Evolutionary conservation across 1,139 yeast genomes (phyloP), one percentile per base, ranked within the genome.

Genomic region (Candida gigantensis): DNA sequence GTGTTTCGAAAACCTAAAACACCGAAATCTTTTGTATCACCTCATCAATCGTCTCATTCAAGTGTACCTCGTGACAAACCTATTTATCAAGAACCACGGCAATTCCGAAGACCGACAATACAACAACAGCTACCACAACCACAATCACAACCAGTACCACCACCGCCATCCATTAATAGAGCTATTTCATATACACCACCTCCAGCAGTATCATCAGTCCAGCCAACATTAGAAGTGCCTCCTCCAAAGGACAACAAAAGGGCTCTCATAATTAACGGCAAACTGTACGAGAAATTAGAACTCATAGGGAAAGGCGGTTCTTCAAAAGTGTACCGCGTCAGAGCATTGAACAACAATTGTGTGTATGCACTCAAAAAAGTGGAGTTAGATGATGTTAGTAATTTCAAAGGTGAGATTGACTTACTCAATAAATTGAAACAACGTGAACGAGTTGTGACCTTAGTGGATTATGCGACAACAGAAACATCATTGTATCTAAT

Each of bases 221-320:
- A 19, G 12, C 12, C 45, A 10, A 15, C 23, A 18, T n/a, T 45
- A 9, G 44, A 45, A 13, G 55, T 50, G 16, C 16, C 16, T 46
- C 28, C 12, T 4, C 25, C 20, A 8, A 13, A 44, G 11, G 52
- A 54, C 21, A 61, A 51, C 34, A 56, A 42, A 57, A 39, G 68
- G 42, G 46, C 59, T 15, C 61, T 71, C 7, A 52, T 53, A 1
- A 65, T 71, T 12, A 86, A 88, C 55, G 81, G 77, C 3, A 70
- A 71, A 29, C 74, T 72, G 28, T 90, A 87, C 53, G 94, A 84
- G 49, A 77, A 84, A 40, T 62, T 87, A 15, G 96, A 88, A 50
- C 65, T 86, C 13, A 60, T 92, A 12, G 98, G 98, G 10, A 74
- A 84, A 51, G 98, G 98, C 23, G 98, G 98, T 0, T 77, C 97